Base-by-base conservation (phyloP, 2,329 filamentous ascomycete genomes). In the Epichloe glyceriae region DNA sequence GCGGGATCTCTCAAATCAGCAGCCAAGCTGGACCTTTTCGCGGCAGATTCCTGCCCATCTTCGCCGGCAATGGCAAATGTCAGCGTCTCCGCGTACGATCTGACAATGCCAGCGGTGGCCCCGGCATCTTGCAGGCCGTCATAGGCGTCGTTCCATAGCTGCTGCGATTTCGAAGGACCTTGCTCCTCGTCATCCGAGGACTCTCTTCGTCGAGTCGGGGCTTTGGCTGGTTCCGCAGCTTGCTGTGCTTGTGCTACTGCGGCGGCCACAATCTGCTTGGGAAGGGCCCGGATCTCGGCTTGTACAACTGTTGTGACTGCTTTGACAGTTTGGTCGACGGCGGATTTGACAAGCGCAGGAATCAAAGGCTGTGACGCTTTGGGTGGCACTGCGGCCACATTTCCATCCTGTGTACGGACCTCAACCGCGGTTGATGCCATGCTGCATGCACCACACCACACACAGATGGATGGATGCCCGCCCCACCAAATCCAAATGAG, bases 61-160 rank as follows among this genome's bases (percentile, higher is more conserved):
- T 51, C 34, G 30, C 52, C 52, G 17, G 46, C 44, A 50, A 53
- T 53, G 34, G 50, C 52, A 47, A 49, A 46, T 14, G 50, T 52
- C 46, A 53, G 35, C 19, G 50, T 50, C 12, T 52, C 39, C 20
- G 46, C 52, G 42, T 53, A 53, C 40, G 52, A 52, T 14, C 37
- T 43, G 41, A 53, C 52, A 33, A 52, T 53, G 26, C 43, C 46
- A 35, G 52, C 43, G 14, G 52, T 53, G 19, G 50, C 44, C 5
- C 12, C 49, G 5, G 46, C n/a, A 19, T 47, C 50, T 30, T 53
- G 37, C 52, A 53, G 42, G 26, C 42, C 33, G 44, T 53, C 52
- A 12, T 53, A 53, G 12, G 52, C 52, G 15, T 53, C 46, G 43
- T 53, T 50, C 52, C 52, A 53, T 17, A 53, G 43, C 43, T 47